Conservation (phyloP, 169 alveolate species). For the Plasmodium billcollinsi region DNA sequence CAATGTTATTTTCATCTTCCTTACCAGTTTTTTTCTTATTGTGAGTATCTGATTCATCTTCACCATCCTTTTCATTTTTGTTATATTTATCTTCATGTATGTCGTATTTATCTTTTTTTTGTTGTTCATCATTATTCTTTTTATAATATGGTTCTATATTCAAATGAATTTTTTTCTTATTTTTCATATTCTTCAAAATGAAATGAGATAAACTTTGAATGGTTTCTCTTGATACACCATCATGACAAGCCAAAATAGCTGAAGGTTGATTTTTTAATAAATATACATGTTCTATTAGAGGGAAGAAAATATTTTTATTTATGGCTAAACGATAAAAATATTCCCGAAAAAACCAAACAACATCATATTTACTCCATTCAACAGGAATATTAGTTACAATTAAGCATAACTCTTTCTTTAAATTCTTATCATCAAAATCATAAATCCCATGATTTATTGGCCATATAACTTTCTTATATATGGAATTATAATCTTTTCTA, state of each 20-base stretch:
- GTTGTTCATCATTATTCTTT: constrained; percentile 15
- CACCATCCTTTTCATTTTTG: background rate
- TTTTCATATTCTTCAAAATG: constrained; percentile 24
- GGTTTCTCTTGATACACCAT: constrained; percentile 37
- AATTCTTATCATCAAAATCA: constrained; percentile 62
- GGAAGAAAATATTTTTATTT: constrained; percentile 23
- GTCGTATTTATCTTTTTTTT: constrained; percentile 4
- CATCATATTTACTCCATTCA: constrained; percentile 51
- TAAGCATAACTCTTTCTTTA: constrained; percentile 42
- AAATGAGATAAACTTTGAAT: constrained; percentile 45
- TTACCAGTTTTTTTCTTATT: background rate
- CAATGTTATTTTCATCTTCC: constrained; percentile 22
- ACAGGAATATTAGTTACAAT: constrained; percentile 57
- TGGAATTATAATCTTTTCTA: constrained; percentile 16
- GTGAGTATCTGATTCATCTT: background rate
- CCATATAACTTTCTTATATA: constrained; percentile 57
- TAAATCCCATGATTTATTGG: constrained; percentile 52
- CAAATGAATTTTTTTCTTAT: constrained; percentile 45
- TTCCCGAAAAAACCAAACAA: constrained; percentile 70
- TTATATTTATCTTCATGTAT: background rate
- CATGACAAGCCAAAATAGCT: constrained; percentile 75
- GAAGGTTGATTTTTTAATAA: constrained; percentile 48
- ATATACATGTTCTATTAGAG: constrained; percentile 51
- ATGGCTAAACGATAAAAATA: constrained; percentile 67
- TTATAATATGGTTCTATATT: constrained; percentile 50